Percentiles rank a stretch among this genome's conserved stretches.
Conservation (phyloP, 768 basidiomycete species). For the Phanerochaete carnosa region DNA sequence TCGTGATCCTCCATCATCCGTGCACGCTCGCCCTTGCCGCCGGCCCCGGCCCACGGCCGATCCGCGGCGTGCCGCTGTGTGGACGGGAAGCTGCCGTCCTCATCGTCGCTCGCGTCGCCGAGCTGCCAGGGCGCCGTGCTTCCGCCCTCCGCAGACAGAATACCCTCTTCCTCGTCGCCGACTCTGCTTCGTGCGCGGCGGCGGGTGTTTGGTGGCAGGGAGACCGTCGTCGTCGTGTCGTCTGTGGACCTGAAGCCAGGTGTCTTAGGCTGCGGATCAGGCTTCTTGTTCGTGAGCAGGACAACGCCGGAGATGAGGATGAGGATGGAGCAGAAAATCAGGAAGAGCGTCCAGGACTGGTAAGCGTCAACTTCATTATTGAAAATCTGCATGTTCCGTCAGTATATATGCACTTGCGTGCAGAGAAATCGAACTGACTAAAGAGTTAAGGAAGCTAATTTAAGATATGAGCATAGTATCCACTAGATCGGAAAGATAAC, state of each 20-base stretch:
- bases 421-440: conserved; percentile 26
- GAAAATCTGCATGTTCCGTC: conserved; percentile 49
- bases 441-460: conserved; percentile 56
- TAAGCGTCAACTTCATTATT: conserved; percentile 86
- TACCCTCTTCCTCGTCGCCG: conserved; percentile 37
- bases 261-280: conserved; percentile 37
- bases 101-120: conserved; percentile 68
- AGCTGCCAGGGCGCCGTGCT: conserved; percentile 62
- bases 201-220: conserved; percentile 26
- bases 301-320: conserved; percentile 90
- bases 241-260: conserved; percentile 11
- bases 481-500: conserved; percentile 15
- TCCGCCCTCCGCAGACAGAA: conserved; percentile 35
- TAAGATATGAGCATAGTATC: conserved; percentile 34
- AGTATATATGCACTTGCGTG: not conserved
- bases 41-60: conserved; percentile 4
- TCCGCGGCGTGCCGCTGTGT: conserved; percentile 5
- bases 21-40: conserved; percentile 21
- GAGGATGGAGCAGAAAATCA: conserved; percentile 83
- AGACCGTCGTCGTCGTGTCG: conserved; percentile 24
- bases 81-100: conserved; percentile 41
- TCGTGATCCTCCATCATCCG: conserved; percentile 20
- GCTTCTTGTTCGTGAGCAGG: conserved; percentile 91
- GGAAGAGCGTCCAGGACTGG: conserved; percentile 82
- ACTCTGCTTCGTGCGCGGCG: conserved; percentile 28